Evolutionary conservation across 1,284 basidiomycete genomes (phyloP).

Genomic region (Microbotryum scabiosae): DNA sequence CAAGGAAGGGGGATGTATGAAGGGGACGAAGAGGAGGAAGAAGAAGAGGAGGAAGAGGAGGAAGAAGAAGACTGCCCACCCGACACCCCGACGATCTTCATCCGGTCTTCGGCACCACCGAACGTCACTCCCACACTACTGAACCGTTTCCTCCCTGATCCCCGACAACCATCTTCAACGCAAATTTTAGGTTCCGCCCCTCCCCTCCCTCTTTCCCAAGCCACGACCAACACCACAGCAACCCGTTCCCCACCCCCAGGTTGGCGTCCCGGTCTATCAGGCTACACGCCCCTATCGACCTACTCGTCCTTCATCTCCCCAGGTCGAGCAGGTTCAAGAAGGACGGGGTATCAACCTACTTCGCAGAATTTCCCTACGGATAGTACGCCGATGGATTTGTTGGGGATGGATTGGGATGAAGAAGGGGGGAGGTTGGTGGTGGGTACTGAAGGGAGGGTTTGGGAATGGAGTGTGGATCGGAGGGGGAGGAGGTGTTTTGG

Average conservation of each 20-base stretch:
- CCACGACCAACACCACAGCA: not conserved
- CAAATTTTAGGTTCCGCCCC: not conserved
- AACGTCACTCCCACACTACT: too few species aligned
- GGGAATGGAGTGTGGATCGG: constrained; percentile 26
- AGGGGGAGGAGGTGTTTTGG: constrained; percentile 11
- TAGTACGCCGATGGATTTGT: constrained; percentile 13
- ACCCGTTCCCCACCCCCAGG: too few species aligned
- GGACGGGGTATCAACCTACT: constrained; percentile 1
- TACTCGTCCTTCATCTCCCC: not conserved
- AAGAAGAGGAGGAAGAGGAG: not conserved
- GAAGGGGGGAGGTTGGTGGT: constrained; percentile 20
- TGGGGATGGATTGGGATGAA: constrained; percentile 27
- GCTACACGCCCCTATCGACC: constrained; percentile 1
- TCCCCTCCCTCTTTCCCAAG: not conserved
- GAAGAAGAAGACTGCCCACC: constrained; percentile 1
- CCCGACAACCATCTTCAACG: too few species aligned
- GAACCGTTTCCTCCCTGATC: too few species aligned
- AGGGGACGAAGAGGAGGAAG: not conserved
- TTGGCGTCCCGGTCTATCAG: not conserved
- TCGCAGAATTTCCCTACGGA: constrained; percentile 22
- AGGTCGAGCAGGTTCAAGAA: not conserved
- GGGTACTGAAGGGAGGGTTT: constrained; percentile 16
- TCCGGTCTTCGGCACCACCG: not conserved
- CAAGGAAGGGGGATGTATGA: not conserved
- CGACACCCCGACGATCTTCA: not conserved